These are phyloP conservation scores for Pulveroboletus sp. DNA, from an alignment of 768 basidiomycete genomes.

Conservation along the genomic window DNA sequence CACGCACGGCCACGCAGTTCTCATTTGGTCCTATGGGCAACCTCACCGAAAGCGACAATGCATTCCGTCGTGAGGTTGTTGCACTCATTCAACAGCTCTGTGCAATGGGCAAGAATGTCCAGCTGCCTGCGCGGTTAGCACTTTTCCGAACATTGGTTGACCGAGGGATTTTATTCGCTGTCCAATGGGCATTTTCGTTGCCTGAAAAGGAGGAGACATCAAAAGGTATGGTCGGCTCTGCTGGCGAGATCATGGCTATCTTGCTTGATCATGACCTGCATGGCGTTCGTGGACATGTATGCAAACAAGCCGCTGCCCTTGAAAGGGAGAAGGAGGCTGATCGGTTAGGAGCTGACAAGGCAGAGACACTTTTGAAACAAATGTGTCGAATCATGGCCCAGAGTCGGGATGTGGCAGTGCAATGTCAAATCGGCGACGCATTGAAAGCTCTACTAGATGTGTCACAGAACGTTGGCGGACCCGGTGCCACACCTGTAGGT, in stretches of 20 bases:
- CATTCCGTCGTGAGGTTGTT: conserved; percentile 70
- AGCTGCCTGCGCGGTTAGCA: conserved; percentile 76
- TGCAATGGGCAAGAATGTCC: conserved; percentile 95
- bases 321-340: conserved; percentile 57
- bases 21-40: conserved; percentile 56
- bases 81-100: conserved; percentile 88
- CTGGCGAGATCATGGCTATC: conserved; percentile 78
- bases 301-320: conserved; percentile 74
- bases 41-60: conserved; percentile 50
- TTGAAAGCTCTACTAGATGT: conserved; percentile 80
- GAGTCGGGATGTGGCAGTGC: conserved; percentile 79
- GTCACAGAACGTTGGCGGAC: conserved; percentile 41
- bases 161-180: conserved; percentile 81
- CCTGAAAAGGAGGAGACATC: conserved; percentile 51
- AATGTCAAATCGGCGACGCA: conserved; percentile 87
- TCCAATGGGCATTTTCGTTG: conserved; percentile 86
- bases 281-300: conserved; percentile 78
- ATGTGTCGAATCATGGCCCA: conserved; percentile 73
- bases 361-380: conserved; percentile 70
- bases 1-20: conserved; percentile 32
- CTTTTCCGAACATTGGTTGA: conserved; percentile 88
- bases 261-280: conserved; percentile 88
- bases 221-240: conserved; percentile 67
- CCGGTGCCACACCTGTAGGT: conserved; percentile 35
- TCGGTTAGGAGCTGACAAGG: conserved; percentile 55